Evolutionary conservation across 768 basidiomycete species (phyloP).

Genomic region (Macrocybe gigantea): DNA sequence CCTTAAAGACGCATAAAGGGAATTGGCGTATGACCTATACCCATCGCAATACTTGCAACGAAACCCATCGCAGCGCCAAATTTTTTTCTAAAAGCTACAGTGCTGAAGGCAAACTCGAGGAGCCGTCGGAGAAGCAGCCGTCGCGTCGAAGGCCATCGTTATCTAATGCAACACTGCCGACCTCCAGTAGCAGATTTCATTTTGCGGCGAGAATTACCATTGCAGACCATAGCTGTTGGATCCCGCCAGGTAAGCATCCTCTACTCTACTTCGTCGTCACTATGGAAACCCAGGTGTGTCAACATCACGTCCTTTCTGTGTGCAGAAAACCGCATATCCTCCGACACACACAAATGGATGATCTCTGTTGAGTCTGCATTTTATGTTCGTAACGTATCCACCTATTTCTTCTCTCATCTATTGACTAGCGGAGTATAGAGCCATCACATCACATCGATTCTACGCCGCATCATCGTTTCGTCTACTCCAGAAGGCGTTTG

Average conservation of each 20-base stretch:
- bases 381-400: conserved; percentile 31
- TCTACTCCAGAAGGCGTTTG: conserved; percentile 14
- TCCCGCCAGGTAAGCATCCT: conserved; percentile 30
- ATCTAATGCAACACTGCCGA: background rate
- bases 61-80: background rate
- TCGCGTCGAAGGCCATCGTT: background rate
- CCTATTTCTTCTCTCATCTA: no score
- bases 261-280: background rate
- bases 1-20: conserved; percentile 6
- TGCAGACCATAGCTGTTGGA: conserved; percentile 42
- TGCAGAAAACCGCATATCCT: conserved; percentile 23
- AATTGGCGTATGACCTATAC: conserved; percentile 33
- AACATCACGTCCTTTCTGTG: conserved; percentile 1
- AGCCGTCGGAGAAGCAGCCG: no score
- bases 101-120: no score
- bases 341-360: conserved; percentile 50
- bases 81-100: background rate
- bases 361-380: conserved; percentile 46
- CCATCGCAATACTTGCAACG: conserved; percentile 18
- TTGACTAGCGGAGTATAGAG: conserved; percentile 16
- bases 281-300: background rate
- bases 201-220: conserved; percentile 41
- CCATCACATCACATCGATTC: conserved; percentile 39
- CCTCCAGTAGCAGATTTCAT: conserved; percentile 36
- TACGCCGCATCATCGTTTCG: conserved; percentile 32